A percentile compares a stretch with the other conserved stretches of the same genome.
phyloP scores from a whole-genome alignment of 2,329 filamentous ascomycete genomes.

The Colletotrichum abscissum region DNA sequence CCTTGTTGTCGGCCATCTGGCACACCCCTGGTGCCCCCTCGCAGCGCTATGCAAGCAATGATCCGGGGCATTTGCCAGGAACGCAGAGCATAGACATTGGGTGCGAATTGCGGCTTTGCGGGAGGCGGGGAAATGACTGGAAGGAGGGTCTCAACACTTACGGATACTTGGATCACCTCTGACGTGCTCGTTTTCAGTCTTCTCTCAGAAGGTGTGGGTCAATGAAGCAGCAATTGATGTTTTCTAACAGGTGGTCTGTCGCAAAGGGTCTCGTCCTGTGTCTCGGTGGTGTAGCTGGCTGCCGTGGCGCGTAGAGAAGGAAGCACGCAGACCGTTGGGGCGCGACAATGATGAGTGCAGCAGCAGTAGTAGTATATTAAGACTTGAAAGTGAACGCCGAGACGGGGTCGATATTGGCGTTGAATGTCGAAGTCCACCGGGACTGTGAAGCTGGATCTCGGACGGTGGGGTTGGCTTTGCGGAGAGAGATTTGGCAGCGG shows the following conservation, averaged over 20 bases:
- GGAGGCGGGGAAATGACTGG: neutral
- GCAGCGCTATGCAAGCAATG: neutral
- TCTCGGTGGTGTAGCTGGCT: neutral
- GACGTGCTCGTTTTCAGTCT: neutral
- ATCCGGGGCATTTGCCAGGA: neutral
- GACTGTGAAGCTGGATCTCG: neutral
- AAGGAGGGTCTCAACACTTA: neutral
- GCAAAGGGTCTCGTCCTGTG: neutral
- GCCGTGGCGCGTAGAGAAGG: neutral
- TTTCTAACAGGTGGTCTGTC: neutral
- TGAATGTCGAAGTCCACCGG: neutral
- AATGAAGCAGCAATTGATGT: neutral
- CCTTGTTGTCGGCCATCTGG: neutral
- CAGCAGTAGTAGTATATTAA: too few relatives aligned
- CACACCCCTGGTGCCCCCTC: neutral
- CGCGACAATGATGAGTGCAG: neutral
- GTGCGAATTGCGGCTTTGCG: neutral
- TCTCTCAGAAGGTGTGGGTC: neutral
- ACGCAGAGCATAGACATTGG: neutral
- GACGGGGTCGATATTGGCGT: neutral
- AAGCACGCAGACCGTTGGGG: neutral
- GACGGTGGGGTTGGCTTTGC: neutral
- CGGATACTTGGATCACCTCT: neutral
- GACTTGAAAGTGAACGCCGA: neutral
- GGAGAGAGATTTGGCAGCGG: slow-evolving; percentile 7